phyloP scores from a whole-genome alignment of 2,329 filamentous ascomycete genomes.

The Chaetomiaceae sp. region DNA sequence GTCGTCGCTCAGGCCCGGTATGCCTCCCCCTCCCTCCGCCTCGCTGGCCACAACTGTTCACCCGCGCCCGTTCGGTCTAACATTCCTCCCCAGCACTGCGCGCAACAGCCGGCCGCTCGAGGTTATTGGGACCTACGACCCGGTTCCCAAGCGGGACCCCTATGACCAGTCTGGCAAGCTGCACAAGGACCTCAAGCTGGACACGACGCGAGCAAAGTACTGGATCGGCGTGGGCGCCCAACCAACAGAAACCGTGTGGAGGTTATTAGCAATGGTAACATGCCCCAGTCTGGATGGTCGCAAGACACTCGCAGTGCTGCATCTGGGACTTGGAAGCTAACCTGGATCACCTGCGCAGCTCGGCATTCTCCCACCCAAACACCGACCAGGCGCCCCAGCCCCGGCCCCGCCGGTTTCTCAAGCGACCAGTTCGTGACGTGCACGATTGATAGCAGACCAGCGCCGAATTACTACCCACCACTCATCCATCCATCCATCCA shows the following conservation, averaged over 20 bases:
- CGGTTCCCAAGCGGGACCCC: constrained; percentile 55
- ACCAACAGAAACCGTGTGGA: constrained; percentile 84
- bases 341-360: constrained; percentile 21
- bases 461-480: too few species aligned
- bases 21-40: constrained; percentile 21
- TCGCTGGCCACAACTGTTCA: background rate
- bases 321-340: too few species aligned
- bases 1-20: constrained; percentile 90
- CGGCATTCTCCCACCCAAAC: constrained; percentile 35
- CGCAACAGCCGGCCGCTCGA: constrained; percentile 85
- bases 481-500: too few species aligned
- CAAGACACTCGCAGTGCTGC: too few species aligned
- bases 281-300: too few species aligned
- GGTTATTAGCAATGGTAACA: constrained; percentile 57
- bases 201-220: constrained; percentile 75
- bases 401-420: constrained; percentile 1
- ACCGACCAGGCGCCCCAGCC: constrained; percentile 25
- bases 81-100: constrained; percentile 71
- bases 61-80: background rate
- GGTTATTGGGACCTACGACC: constrained; percentile 77
- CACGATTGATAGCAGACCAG: too few species aligned
- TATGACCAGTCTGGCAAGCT: constrained; percentile 59
- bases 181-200: constrained; percentile 88
- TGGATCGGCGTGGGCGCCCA: constrained; percentile 97
- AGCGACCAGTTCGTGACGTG: background rate